Base-by-base conservation (phyloP, 108 stramenopile species). In the Skeletonema tropicum region DNA sequence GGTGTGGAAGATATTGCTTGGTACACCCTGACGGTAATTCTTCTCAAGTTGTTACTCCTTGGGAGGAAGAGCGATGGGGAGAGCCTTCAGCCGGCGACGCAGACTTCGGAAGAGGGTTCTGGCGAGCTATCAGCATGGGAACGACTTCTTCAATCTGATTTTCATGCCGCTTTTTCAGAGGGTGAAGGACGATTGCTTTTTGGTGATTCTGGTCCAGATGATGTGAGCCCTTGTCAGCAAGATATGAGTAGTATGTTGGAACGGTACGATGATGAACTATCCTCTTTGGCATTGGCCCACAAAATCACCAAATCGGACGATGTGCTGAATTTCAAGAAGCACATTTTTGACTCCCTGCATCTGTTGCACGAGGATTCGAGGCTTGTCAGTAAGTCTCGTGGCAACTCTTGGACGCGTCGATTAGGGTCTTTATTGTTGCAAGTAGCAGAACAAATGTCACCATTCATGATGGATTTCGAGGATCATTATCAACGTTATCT, bases 311-410 rank as follows among this genome's bases (percentile, higher is more conserved):
- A 36, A 23, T 49, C 26, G 4, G 49, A 46, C 25, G 48, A 49
- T 14, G 55, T 71, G 38, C 31, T 60, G 31, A 10, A 74, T n/a
- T 57, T 76, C 31, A 60, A 68, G 23, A 70, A 69, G 11, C 58
- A 52, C 0, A 68, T 95, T 46, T 92, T 93, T 75, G 88, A 90
- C 79, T 66, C 88, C 1, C 55, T 95, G 49, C 91, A 92, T 68
- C 70, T 86, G 8, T 63, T 95, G 19, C 90, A 89, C 49, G 90
- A 95, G 66, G 92, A 95, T 71, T 77, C 73, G 35, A 87, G 90
- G 46, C 77, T 95, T 25, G 55, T 67, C 57, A 46, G 61, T 60
- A 57, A 36, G 72, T 76, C 86, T n/a, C 68, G 67, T 32, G 67
- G 66, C 60, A 65, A 26, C 42, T 62, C 45, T 7, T 73, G 76